A percentile compares a stretch with the other conserved stretches of the same genome.
phyloP scores from a whole-genome alignment of 2,329 filamentous ascomycete genomes.

The Penicillium sp. region DNA sequence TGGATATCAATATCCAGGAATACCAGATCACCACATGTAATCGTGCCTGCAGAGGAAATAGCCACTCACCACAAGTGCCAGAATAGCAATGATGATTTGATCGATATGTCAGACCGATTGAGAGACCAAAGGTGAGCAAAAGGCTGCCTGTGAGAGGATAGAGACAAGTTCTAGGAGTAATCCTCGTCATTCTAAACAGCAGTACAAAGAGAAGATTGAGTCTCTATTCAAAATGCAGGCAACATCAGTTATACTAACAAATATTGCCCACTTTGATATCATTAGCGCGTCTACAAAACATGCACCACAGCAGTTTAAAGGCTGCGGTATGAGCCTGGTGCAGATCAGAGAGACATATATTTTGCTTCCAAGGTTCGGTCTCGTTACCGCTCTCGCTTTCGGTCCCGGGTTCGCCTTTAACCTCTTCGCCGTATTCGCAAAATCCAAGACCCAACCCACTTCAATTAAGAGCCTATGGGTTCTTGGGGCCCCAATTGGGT shows the following conservation, averaged over 20 bases:
- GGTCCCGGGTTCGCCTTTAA: neutral
- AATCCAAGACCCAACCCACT: no score
- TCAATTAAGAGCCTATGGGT: no score
- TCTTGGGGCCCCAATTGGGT: no score
- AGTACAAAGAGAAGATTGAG: neutral
- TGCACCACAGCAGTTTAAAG: neutral
- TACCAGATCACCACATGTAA: conserved; percentile 9
- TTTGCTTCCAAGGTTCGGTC: neutral
- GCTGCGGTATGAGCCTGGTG: neutral
- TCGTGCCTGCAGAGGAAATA: conserved; percentile 8
- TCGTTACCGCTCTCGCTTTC: neutral
- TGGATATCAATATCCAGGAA: conserved; percentile 5
- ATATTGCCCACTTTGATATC: neutral
- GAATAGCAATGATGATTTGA: conserved; percentile 10
- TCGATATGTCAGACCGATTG: conserved; percentile 7
- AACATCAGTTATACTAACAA: neutral
- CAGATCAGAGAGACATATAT: neutral
- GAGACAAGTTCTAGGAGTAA: neutral
- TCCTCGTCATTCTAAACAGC: neutral
- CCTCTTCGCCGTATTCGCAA: no score
- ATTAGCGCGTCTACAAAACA: neutral
- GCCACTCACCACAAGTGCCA: conserved; percentile 8
- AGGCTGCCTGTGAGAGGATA: neutral
- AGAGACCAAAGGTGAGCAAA: conserved; percentile 6
- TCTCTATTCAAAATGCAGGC: neutral